phyloP scores from a whole-genome alignment of 1,284 basidiomycete species.

The Fomitopsis schrenkii region DNA sequence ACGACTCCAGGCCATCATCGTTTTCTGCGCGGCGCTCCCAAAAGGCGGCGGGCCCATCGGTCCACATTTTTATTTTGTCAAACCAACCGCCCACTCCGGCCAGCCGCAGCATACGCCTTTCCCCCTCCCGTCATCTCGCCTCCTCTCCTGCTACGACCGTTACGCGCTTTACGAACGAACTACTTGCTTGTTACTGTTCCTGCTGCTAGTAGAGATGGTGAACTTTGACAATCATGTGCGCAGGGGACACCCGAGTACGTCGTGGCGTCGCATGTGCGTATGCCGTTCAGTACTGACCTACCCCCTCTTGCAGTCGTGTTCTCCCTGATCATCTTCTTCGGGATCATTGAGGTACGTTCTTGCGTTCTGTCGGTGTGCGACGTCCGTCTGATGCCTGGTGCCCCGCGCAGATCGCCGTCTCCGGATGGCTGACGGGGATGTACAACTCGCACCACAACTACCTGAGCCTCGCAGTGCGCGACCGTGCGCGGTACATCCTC shows the following conservation, averaged over 20 bases:
- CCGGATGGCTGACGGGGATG: conserved; percentile 61
- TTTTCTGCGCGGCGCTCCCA: neutral
- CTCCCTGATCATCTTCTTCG: conserved; percentile 50
- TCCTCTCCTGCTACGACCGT: neutral
- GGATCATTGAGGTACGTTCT: conserved; percentile 49
- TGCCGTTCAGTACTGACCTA: neutral
- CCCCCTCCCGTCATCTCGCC: neutral
- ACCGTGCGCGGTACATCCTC: conserved; percentile 61
- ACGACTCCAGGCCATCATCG: neutral
- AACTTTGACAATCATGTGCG: conserved; percentile 36
- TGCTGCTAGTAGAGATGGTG: conserved; percentile 26
- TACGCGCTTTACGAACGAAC: neutral
- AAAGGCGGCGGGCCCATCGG: neutral
- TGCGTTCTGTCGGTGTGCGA: neutral
- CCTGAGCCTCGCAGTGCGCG: conserved; percentile 43
- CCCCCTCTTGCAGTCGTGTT: conserved; percentile 39
- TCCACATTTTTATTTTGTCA: neutral
- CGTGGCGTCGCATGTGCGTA: conserved; percentile 1
- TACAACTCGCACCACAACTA: conserved; percentile 56
- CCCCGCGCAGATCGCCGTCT: conserved; percentile 49
- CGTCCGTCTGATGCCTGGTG: neutral
- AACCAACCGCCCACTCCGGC: neutral
- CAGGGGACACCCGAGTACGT: conserved; percentile 51
- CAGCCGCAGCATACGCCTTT: neutral
- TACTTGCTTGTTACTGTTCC: conserved; percentile 8